Conservation (phyloP, 2,329 filamentous ascomycete genomes). For the Oidium heveae region DNA sequence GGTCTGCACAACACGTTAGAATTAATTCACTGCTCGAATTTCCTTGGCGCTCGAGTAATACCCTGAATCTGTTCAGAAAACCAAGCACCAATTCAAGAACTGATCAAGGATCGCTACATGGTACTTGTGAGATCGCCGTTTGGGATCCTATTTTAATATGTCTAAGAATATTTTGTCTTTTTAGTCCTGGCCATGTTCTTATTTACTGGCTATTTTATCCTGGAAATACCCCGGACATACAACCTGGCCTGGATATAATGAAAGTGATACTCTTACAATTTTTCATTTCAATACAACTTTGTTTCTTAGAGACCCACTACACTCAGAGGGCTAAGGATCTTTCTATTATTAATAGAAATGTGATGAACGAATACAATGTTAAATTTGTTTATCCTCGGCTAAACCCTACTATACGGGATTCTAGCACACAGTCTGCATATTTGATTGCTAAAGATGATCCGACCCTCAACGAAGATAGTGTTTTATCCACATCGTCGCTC, state of each 20-base stretch:
- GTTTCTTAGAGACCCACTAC: conserved; percentile 47
- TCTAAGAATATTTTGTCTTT: conserved; percentile 62
- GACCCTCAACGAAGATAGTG: too few relatives aligned
- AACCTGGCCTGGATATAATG: conserved; percentile 65
- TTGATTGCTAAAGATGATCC: too few relatives aligned
- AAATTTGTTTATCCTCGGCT: conserved; percentile 84
- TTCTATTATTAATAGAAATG: conserved; percentile 66
- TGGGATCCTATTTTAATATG: conserved; percentile 84
- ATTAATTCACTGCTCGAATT: conserved; percentile 62
- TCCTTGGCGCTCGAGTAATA: conserved; percentile 52
- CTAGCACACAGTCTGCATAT: conserved; percentile 37
- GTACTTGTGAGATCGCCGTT: conserved; percentile 84
- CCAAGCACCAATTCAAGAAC: conserved; percentile 55
- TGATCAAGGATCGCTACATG: conserved; percentile 55
- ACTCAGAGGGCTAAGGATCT: conserved; percentile 68
- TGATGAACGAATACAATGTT: conserved; percentile 82
- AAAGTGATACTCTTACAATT: conserved; percentile 54
- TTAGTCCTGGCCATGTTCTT: conserved; percentile 81
- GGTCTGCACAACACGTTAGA: conserved; percentile 67
- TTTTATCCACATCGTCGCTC: too few relatives aligned
- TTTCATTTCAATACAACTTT: conserved; percentile 57
- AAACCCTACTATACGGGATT: conserved; percentile 51
- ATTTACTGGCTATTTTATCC: conserved; percentile 79
- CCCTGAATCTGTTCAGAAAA: conserved; percentile 40
- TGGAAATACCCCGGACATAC: conserved; percentile 46